Base-by-base conservation (phyloP, 139 green algal genomes). In the Yamagishiella unicocca region DNA sequence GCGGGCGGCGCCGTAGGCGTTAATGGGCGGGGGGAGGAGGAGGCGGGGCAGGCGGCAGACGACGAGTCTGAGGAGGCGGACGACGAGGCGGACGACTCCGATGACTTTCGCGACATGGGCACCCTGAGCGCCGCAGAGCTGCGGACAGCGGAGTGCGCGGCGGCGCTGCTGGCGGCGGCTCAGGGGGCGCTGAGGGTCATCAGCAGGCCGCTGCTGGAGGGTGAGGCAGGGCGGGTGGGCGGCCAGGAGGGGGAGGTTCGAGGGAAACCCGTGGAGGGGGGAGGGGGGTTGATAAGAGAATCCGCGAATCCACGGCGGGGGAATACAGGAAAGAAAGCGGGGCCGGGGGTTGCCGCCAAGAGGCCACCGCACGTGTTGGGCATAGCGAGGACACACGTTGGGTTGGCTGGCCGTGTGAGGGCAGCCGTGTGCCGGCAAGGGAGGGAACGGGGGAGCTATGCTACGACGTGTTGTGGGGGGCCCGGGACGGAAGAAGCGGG, bases 71-170 rank as follows among this genome's bases (percentile, higher is more conserved):
- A 67, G 17, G 40, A 58, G n/a, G 61, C 38, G 58, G 58, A 73
- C 17, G 79, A 54, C 29, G 79, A 75, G 27, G 61, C 43, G 19
- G 61, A 77, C 17, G 42, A 62, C 42, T 62, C 19, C 21, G 81
- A 79, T 31, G 81, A 87, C 46, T 87, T 87, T 33, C 66, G 66
- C 2, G 81, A 78, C 33, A 87, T 87, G 81, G 81, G 81, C 66
- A n/a, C 33, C 21, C 81, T 87, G 27, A 29, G 22, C 22, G 33
- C 43, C 27, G 9, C 24, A 2, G 81, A 87, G 81, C 66, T 87
- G 62, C 0, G 0, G 31, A 45, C 40, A 0, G 81, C 81, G n/a
- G 64, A 78, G 66, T 45, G 33, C 21, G 81, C 81, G 24, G 66
- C 22, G 7, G 37, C 3, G 64, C 81, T 87, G 81, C 81, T 87